Percentiles rank a stretch among this genome's conserved stretches.
Evolutionary conservation across 768 basidiomycete species (phyloP).

Genomic region (Coprinopsis strossmayeri): DNA sequence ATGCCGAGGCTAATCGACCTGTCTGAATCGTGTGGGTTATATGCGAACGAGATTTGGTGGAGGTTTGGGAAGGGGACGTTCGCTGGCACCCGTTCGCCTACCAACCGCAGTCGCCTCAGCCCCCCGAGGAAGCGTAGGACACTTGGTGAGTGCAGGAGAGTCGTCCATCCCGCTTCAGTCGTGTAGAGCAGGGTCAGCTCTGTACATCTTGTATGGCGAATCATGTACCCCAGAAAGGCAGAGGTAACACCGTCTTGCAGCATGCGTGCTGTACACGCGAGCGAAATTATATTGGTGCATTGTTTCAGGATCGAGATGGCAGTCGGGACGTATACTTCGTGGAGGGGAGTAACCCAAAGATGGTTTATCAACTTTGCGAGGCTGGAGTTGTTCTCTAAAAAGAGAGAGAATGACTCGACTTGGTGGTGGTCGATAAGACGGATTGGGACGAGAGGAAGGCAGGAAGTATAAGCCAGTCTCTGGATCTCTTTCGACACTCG

Average conservation of each 20-base stretch:
- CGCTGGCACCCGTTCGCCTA: conserved; percentile 22
- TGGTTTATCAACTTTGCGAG: conserved; percentile 20
- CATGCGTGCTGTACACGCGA: conserved; percentile 25
- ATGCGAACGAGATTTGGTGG: conserved; percentile 25
- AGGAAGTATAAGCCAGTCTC: conserved; percentile 24
- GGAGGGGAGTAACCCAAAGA: conserved; percentile 28
- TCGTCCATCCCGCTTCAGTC: conserved; percentile 16
- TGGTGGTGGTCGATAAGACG: conserved; percentile 25
- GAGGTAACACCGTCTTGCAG: conserved; percentile 19
- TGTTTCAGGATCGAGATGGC: conserved; percentile 21
- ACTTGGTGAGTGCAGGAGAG: conserved; percentile 17
- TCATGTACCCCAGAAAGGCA: conserved; percentile 11
- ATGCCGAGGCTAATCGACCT: conserved; percentile 15
- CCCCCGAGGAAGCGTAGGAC: conserved; percentile 23
- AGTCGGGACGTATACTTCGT: conserved; percentile 16
- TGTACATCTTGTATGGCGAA: conserved; percentile 23
- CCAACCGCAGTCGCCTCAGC: conserved; percentile 28
- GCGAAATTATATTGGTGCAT: conserved; percentile 23
- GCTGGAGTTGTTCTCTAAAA: conserved; percentile 15
- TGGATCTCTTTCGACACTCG: conserved; percentile 26
- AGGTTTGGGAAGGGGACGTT: conserved; percentile 18
- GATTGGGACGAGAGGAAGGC: conserved; percentile 28
- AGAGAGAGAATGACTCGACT: conserved; percentile 22
- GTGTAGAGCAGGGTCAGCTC: conserved; percentile 27
- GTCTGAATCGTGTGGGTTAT: background rate